These are phyloP conservation scores for Candida ascalaphidarum DNA, from an alignment of 805 yeast genomes.

Conservation along the genomic window DNA sequence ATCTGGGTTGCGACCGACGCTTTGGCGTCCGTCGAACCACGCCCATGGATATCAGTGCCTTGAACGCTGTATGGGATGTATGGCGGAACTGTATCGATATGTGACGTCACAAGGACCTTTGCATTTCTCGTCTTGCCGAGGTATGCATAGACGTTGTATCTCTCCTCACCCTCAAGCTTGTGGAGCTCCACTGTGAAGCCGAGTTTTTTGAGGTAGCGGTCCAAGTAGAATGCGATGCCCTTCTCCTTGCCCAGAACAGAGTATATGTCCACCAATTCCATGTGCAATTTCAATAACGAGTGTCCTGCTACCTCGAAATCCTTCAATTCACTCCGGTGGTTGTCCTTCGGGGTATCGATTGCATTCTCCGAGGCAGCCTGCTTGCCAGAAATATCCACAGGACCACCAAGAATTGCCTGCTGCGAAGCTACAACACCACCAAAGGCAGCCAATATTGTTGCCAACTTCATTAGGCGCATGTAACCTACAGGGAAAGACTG, in stretches of 20 bases:
- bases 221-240: slow-evolving; percentile 30
- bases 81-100: slow-evolving; percentile 70
- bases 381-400: too few species aligned
- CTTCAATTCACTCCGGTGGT: too few species aligned
- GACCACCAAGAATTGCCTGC: too few species aligned
- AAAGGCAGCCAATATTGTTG: too few species aligned
- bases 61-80: slow-evolving; percentile 41
- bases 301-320: too few species aligned
- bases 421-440: too few species aligned
- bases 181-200: slow-evolving; percentile 46
- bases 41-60: slow-evolving; percentile 47
- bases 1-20: slow-evolving; percentile 60
- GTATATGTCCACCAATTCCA: slow-evolving; percentile 13
- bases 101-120: slow-evolving; percentile 48
- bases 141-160: slow-evolving; percentile 53
- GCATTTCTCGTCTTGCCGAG: slow-evolving; percentile 36
- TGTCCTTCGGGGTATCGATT: too few species aligned
- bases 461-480: too few species aligned
- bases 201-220: slow-evolving; percentile 23
- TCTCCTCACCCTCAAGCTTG: slow-evolving; percentile 12
- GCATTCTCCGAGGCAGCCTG: too few species aligned
- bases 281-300: slow-evolving; percentile 15
- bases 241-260: slow-evolving; percentile 18
- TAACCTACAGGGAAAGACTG: too few species aligned
- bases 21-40: slow-evolving; percentile 69